Evolutionary conservation across 805 yeast genomes (phyloP).

Genomic region (Saccharomyces mikatae): DNA sequence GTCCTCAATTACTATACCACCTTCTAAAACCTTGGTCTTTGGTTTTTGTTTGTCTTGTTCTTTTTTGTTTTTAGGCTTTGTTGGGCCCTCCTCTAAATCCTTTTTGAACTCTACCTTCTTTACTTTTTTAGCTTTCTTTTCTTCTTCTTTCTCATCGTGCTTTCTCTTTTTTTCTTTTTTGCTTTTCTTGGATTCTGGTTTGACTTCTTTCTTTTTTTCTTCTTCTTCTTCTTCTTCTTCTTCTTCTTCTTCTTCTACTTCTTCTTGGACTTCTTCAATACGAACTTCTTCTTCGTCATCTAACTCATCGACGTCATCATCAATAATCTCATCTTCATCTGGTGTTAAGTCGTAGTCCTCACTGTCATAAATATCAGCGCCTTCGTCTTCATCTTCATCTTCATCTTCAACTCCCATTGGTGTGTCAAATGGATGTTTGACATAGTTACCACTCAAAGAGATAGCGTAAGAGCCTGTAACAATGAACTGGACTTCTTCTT

Average conservation of each 20-base stretch:
- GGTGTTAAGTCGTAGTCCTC: conserved; percentile 37
- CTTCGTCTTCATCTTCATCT: conserved; percentile 41
- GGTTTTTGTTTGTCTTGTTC: conserved; percentile 48
- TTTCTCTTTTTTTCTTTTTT: conserved; percentile 27
- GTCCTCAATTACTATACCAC: conserved; percentile 92
- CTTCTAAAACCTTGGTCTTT: conserved; percentile 73
- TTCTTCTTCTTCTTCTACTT: conserved; percentile 60
- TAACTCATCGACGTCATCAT: conserved; percentile 47
- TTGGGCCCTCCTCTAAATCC: conserved; percentile 92
- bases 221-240: conserved; percentile 36
- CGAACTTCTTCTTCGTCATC: conserved; percentile 63
- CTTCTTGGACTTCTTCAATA: conserved; percentile 59
- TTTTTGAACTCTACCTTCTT: conserved; percentile 84
- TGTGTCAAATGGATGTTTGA: conserved; percentile 80
- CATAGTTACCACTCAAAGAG: conserved; percentile 84
- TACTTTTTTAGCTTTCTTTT: conserved; percentile 35
- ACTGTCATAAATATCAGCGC: conserved; percentile 54
- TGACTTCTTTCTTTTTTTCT: conserved; percentile 18
- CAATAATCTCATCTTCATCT: conserved; percentile 42
- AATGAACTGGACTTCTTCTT: conserved; percentile 81
- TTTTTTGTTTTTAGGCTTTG: conserved; percentile 55
- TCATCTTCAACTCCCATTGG: conserved; percentile 37
- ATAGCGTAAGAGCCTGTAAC: conserved; percentile 89
- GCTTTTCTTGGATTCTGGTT: conserved; percentile 20
- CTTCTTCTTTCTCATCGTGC: conserved; percentile 26